Evolutionary conservation across 768 basidiomycete species (phyloP), one percentile per base, ranked within the genome.

Genomic region (Gloeopeniophorella convolvens): DNA sequence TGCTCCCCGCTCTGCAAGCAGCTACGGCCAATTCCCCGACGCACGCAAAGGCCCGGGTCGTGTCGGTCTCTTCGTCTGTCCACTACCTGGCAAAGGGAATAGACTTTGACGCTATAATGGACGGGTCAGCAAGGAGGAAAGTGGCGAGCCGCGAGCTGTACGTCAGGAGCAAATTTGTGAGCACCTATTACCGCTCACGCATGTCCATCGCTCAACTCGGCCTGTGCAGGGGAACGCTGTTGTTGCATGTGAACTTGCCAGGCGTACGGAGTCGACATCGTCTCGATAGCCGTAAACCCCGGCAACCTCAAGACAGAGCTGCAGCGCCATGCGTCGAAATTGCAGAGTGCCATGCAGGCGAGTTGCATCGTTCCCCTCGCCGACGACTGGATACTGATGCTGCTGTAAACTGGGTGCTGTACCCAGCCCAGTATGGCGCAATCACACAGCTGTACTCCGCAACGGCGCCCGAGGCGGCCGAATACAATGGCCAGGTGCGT

Each of bases 251-350:
- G 79, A 78, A 58, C 62, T 79, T 18, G 73, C 72, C 21, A 60
- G 74, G 41, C 65, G 52, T 74, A 75, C 55, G 70, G 64, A 1
- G 71, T 73, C 27, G 55, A 72, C 52, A 72, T 82, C 45, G 65
- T 80, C 0, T 72, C 71, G 3, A 65, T 65, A 20, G 63, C 72
- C 15, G 57, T 78, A 20, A 68, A 79, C 51, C 77, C 80, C 13
- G 57, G 57, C 13, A 54, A 54, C 21, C 36, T 51, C 18, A 15
- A 23, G 3, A 34, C 53, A 8, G 53, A 45, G 10, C 49, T 54
- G 43, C 49, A 45, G 28, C 53, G 42, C 2, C 10, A 51, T 20
- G 18, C 50, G 48, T 26, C 49, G 15, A 3, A 5, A 8, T 44
- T 24, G 30, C 49, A 54, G 32, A 1, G 3, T 2, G 3, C 9